phyloP scores from a whole-genome alignment of 495 filamentous ascomycete genomes.

The Rostrohypoxylon terebratum region DNA sequence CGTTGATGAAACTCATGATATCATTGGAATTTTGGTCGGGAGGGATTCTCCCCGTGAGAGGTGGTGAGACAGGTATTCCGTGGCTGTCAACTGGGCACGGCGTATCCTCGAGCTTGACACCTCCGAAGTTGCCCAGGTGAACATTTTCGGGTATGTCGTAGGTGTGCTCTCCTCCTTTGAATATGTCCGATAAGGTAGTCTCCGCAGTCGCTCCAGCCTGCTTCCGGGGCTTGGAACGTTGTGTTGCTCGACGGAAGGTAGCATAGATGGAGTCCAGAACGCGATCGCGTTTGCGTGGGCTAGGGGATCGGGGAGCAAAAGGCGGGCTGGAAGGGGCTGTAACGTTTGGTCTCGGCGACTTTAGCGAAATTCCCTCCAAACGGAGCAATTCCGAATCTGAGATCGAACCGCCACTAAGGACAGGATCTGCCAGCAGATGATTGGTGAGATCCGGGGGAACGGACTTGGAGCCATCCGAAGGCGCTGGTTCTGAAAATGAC shows the following conservation, averaged over 20 bases:
- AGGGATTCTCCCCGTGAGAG: constrained; percentile 51
- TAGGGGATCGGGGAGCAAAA: constrained; percentile 20
- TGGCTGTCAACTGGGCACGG: constrained; percentile 24
- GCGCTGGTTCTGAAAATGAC: constrained; percentile 1
- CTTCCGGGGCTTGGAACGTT: constrained; percentile 42
- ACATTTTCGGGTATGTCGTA: constrained; percentile 29
- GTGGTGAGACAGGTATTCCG: constrained; percentile 48
- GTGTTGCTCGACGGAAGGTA: constrained; percentile 40
- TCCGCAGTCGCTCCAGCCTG: not conserved
- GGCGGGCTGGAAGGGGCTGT: constrained; percentile 40
- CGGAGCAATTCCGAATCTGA: constrained; percentile 62
- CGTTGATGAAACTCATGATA: constrained; percentile 45
- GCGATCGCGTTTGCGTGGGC: constrained; percentile 44
- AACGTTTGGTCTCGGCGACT: constrained; percentile 50
- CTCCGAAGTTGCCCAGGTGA: constrained; percentile 34
- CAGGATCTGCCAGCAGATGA: constrained; percentile 38
- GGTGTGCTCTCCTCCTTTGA: constrained; percentile 18
- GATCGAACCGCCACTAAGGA: constrained; percentile 53
- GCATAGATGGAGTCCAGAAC: constrained; percentile 41
- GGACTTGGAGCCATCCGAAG: constrained; percentile 23
- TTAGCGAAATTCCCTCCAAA: constrained; percentile 59
- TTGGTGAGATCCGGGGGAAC: constrained; percentile 28
- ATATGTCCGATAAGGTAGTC: constrained; percentile 17
- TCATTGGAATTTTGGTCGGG: constrained; percentile 31
- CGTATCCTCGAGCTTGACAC: constrained; percentile 35